phyloP scores from a whole-genome alignment of 257 asterid species.

The Solanum rostratum region DNA sequence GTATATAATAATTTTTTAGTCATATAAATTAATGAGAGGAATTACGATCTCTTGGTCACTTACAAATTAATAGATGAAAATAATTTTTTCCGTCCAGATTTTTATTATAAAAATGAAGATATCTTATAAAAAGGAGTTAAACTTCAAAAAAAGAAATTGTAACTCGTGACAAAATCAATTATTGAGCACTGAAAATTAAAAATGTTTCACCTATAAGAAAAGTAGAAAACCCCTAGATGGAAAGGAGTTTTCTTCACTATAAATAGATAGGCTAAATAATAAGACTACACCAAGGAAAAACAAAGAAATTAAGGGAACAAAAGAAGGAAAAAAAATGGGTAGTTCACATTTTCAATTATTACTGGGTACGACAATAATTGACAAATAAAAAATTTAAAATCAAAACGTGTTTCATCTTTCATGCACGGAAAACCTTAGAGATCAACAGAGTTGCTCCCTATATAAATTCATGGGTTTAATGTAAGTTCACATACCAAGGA shows the following conservation, averaged over 20 bases:
- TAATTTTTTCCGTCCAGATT: too few species aligned
- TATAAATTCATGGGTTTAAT: not conserved
- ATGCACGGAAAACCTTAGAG: not conserved
- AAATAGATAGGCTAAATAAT: not conserved
- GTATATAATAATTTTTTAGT: not conserved
- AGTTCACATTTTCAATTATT: not conserved
- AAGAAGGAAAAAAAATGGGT: constrained; percentile 13
- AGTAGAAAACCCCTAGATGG: too few species aligned
- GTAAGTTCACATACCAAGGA: not conserved
- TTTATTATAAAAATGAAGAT: too few species aligned
- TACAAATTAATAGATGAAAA: too few species aligned
- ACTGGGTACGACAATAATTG: not conserved
- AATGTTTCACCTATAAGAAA: not conserved
- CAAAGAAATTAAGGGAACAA: not conserved
- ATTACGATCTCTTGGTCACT: too few species aligned
- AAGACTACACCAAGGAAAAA: not conserved
- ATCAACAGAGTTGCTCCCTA: not conserved
- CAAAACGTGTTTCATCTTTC: not conserved
- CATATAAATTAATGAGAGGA: not conserved
- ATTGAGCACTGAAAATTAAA: not conserved
- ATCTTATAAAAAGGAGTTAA: too few species aligned
- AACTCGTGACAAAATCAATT: not conserved
- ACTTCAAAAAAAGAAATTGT: too few species aligned
- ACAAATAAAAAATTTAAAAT: not conserved
- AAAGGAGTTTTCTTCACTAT: not conserved